phyloP scores from a whole-genome alignment of 2,329 filamentous ascomycete species.

The Pseudogymnoascus sp. region DNA sequence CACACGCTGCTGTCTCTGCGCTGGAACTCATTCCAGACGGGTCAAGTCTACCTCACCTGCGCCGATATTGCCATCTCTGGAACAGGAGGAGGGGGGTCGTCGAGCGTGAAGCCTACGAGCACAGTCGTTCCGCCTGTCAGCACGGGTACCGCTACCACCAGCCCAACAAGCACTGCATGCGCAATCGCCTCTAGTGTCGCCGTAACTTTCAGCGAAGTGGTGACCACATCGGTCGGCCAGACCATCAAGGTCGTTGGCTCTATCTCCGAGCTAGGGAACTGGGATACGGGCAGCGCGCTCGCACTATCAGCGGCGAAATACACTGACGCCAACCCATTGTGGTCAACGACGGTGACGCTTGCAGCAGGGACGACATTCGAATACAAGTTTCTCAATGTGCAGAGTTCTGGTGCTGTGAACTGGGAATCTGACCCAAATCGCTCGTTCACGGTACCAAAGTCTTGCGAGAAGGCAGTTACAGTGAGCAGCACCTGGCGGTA shows the following conservation, averaged over 20 bases:
- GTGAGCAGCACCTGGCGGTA: slow-evolving; percentile 17
- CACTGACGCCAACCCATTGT: slow-evolving; percentile 49
- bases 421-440: slow-evolving; percentile 49
- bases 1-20: slow-evolving; percentile 45
- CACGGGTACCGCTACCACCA: slow-evolving; percentile 17
- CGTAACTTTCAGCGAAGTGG: slow-evolving; percentile 53
- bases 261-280: slow-evolving; percentile 49
- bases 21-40: slow-evolving; percentile 48
- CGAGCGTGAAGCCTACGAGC: background rate
- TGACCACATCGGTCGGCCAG: slow-evolving; percentile 50
- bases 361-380: slow-evolving; percentile 46
- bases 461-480: slow-evolving; percentile 14
- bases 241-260: slow-evolving; percentile 58
- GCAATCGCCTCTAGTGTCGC: slow-evolving; percentile 37
- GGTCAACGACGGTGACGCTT: slow-evolving; percentile 49
- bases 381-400: slow-evolving; percentile 61
- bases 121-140: background rate
- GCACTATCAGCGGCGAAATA: slow-evolving; percentile 52
- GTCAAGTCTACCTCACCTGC: slow-evolving; percentile 45
- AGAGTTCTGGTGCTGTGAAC: slow-evolving; percentile 41
- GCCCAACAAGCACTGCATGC: slow-evolving; percentile 29
- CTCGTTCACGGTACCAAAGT: slow-evolving; percentile 16
- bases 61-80: slow-evolving; percentile 42
- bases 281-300: slow-evolving; percentile 47
- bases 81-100: background rate